Evolutionary conservation across 208 protist genomes (phyloP), one percentile per base, ranked within the genome.

Genomic region (Crithidia expoeki): DNA sequence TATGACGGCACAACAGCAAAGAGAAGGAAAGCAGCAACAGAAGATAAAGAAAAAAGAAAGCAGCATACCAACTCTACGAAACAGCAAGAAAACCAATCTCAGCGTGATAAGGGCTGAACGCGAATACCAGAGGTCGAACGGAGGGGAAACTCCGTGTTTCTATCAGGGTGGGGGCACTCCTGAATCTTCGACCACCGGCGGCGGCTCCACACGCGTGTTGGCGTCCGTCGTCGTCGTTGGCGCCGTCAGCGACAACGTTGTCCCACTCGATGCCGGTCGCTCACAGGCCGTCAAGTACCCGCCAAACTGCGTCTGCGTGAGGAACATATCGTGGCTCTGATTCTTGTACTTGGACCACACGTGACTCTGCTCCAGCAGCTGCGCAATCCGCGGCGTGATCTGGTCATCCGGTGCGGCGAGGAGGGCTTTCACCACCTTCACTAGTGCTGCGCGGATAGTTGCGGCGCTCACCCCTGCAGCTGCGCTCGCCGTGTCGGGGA

Each of bases 261-360:
- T 40, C 19, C 30, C 11, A 12, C 25, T 34, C 4, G 44, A n/a
- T 4, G 57, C 34, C 19, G 19, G 1, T 14, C 51, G 50, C 3
- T 55, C 21, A 49, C 61, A 27, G 14, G 67, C 65, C 12, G 88
- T 89, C 34, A 95, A 53, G 63, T 88, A 93, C 17, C 90, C 89
- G n/a, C 76, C 81, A 57, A 88, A 79, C 23, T 71, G 67, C 3
- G 70, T 78, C 32, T 83, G 69, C 11, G 80, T 82, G 47, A 98
- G 84, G 72, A 98, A 98, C 40, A 98, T 67, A 46, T 98, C 94
- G 71, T 98, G 94, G 57, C 89, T 96, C 67, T 97, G 92, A 49
- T 92, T 68, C 65, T 94, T 90, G 83, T 96, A 98, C 63, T 92
- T 94, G 40, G 34, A 44, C 92, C 94, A 98, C 9, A 95, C 80